Conservation (phyloP, 495 filamentous ascomycete genomes). For the Aspergillus funiculosus region DNA sequence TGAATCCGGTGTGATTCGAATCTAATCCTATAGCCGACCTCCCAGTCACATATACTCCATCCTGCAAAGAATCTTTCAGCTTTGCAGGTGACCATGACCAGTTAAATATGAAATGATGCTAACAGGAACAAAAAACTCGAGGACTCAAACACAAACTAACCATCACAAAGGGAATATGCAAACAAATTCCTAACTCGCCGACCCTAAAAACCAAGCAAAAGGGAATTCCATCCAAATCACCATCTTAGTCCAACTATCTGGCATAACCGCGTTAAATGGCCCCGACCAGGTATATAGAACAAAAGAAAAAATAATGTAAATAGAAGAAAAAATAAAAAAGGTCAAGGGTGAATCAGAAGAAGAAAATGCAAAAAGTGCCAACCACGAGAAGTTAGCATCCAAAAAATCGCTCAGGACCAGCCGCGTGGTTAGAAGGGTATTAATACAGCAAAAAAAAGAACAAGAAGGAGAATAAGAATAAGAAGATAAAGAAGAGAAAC, state of each 20-base stretch:
- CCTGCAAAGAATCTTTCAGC: slow-evolving; percentile 14
- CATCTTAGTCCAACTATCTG: slow-evolving; percentile 37
- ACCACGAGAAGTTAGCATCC: slow-evolving; percentile 30
- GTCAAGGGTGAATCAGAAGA: slow-evolving; percentile 22
- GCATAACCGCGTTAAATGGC: slow-evolving; percentile 40
- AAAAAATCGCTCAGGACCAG: slow-evolving; percentile 32
- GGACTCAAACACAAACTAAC: slow-evolving; percentile 19
- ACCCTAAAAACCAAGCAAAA: slow-evolving; percentile 28
- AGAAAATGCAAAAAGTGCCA: slow-evolving; percentile 26
- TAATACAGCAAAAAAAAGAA: slow-evolving; percentile 35
- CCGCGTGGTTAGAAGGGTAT: slow-evolving; percentile 37
- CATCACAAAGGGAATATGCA: slow-evolving; percentile 25
- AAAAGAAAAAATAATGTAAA: slow-evolving; percentile 16
- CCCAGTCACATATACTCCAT: background rate
- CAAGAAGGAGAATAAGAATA: slow-evolving; percentile 35
- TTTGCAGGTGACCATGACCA: slow-evolving; percentile 9
- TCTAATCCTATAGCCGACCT: slow-evolving; percentile 1
- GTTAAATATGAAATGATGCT: slow-evolving; percentile 4
- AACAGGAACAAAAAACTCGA: slow-evolving; percentile 17
- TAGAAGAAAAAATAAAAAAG: slow-evolving; percentile 18
- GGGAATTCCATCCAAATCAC: slow-evolving; percentile 29
- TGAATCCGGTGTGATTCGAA: slow-evolving; percentile 11
- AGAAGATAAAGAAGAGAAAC: slow-evolving; percentile 33
- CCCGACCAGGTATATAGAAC: slow-evolving; percentile 23
- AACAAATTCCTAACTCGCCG: slow-evolving; percentile 23